Percentiles rank a stretch among this genome's conserved stretches.
These are phyloP conservation scores for Phytophthora melonis DNA, from an alignment of 352 stramenopile genomes.

Conservation along the genomic window DNA sequence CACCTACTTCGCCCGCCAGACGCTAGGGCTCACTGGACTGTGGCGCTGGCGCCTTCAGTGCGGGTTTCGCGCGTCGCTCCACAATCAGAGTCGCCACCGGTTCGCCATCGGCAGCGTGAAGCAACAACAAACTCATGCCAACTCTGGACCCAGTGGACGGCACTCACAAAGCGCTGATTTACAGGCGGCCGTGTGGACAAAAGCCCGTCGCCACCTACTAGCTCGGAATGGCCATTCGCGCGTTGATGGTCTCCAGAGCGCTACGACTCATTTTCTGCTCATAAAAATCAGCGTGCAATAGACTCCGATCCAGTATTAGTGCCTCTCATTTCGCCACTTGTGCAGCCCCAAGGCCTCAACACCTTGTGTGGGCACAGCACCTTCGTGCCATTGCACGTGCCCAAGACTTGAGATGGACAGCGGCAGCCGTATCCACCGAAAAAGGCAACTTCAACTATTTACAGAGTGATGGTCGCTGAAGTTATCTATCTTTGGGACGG, in stretches of 20 bases:
- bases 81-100: background rate
- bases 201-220: background rate
- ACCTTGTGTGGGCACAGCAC: background rate
- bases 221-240: background rate
- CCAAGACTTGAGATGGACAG: background rate
- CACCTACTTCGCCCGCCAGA: constrained; percentile 10
- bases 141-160: background rate
- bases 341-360: background rate
- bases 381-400: background rate
- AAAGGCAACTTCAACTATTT: constrained; percentile 32
- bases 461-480: constrained; percentile 31
- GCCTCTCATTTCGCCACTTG: constrained; percentile 4
- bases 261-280: constrained; percentile 1
- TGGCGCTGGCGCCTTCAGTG: constrained; percentile 5
- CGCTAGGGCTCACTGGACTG: background rate
- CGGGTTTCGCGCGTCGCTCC: background rate
- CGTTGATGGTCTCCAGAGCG: background rate
- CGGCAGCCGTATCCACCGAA: constrained; percentile 15
- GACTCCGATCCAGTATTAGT: constrained; percentile 3
- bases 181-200: background rate
- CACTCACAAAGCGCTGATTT: constrained; percentile 14
- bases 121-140: background rate
- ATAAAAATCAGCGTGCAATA: background rate
- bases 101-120: background rate
- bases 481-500: background rate